These are phyloP conservation scores for Amniculicola lignicola DNA, from an alignment of 495 filamentous ascomycete species.

Conservation along the genomic window DNA sequence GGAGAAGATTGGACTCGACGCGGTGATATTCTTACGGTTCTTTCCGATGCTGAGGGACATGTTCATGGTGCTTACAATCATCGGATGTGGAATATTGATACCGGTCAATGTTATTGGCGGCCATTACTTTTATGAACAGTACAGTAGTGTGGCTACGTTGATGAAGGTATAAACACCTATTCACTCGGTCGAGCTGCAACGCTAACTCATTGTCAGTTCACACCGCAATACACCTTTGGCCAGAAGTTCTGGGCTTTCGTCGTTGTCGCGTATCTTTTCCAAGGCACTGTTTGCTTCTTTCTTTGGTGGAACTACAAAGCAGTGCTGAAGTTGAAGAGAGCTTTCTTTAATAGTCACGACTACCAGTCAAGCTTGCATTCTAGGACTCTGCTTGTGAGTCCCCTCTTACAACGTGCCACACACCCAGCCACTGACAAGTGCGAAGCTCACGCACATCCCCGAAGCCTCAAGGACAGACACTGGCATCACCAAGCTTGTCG, in stretches of 20 bases:
- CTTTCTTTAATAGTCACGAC: conserved; percentile 12
- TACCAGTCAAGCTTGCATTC: conserved; percentile 18
- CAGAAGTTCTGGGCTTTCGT: conserved; percentile 12
- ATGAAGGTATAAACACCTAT: too few species aligned
- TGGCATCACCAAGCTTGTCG: conserved; percentile 15
- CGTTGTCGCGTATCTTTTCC: conserved; percentile 1
- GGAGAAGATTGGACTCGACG: conserved; percentile 79
- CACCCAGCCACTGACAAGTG: conserved; percentile 34
- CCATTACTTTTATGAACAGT: conserved; percentile 17
- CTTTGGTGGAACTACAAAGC: conserved; percentile 14
- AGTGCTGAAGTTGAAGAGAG: neutral
- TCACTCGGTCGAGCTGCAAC: too few species aligned
- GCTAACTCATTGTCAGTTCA: too few species aligned
- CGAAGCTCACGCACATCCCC: conserved; percentile 51
- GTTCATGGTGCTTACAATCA: conserved; percentile 65
- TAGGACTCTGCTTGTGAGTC: conserved; percentile 16
- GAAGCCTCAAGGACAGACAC: conserved; percentile 1
- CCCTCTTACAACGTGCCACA: too few species aligned
- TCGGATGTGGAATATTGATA: conserved; percentile 75
- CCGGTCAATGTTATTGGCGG: conserved; percentile 69
- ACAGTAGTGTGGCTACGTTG: neutral
- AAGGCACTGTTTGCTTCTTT: conserved; percentile 9
- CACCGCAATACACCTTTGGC: conserved; percentile 9
- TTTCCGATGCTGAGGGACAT: conserved; percentile 86
- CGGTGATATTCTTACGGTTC: conserved; percentile 84